Conservation (phyloP, 768 basidiomycete genomes). For the Mycena vitilis region DNA sequence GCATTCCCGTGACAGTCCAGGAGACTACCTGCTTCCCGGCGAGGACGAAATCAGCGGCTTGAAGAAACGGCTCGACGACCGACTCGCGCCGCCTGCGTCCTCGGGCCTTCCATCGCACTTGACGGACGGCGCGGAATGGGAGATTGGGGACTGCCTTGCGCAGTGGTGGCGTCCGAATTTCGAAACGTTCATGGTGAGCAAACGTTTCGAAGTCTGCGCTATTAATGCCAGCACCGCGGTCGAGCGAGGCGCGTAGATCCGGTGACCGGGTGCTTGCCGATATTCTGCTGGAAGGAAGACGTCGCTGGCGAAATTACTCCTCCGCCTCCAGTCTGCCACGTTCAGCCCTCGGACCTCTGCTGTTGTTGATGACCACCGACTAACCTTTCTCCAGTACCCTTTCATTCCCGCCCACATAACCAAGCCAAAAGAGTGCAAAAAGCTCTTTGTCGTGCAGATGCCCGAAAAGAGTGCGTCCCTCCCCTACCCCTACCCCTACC, state of each 20-base stretch:
- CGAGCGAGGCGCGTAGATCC: conserved; percentile 17
- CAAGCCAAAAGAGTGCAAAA: conserved; percentile 98
- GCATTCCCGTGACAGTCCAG: conserved; percentile 67
- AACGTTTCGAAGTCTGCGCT: conserved; percentile 10
- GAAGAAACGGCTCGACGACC: conserved; percentile 88
- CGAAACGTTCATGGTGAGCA: conserved; percentile 96
- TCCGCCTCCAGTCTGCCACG: too few relatives aligned
- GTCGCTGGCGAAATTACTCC: too few relatives aligned
- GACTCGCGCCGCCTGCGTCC: conserved; percentile 83
- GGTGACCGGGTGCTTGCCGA: background rate
- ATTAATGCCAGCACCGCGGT: conserved; percentile 23
- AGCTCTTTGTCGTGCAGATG: conserved; percentile 94
- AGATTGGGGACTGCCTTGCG: conserved; percentile 95
- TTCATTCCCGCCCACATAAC: conserved; percentile 96
- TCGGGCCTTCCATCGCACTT: conserved; percentile 77
- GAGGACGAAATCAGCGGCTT: conserved; percentile 94
- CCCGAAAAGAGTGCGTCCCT: conserved; percentile 87
- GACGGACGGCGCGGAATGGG: conserved; percentile 89
- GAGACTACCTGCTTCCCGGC: conserved; percentile 98
- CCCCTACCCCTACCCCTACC: background rate
- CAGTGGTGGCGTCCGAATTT: conserved; percentile 99
- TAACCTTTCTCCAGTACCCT: conserved; percentile 72
- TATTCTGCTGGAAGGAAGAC: too few relatives aligned
- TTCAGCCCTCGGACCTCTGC: background rate
- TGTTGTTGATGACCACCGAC: background rate